Percentiles rank a stretch among this genome's conserved stretches.
Evolutionary conservation across 2,329 filamentous ascomycete species (phyloP).

Genomic region (Plenodomus tracheiphilus): DNA sequence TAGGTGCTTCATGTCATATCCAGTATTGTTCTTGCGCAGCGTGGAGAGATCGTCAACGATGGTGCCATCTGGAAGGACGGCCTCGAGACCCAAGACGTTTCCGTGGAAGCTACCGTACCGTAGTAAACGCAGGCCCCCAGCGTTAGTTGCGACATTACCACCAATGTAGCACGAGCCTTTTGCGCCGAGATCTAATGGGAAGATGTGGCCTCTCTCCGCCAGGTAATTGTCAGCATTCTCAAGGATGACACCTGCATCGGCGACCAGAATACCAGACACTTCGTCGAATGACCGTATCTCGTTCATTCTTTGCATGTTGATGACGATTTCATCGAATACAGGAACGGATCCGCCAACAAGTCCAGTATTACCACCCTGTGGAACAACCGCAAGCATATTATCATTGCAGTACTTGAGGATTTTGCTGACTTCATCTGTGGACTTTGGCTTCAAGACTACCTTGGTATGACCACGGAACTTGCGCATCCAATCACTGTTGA

Average conservation of each 20-base stretch:
- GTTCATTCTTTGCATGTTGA: constrained; percentile 91
- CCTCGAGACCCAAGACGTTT: constrained; percentile 88
- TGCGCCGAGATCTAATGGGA: constrained; percentile 94
- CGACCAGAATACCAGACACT: constrained; percentile 85
- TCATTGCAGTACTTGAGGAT: constrained; percentile 95
- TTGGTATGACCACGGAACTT: constrained; percentile 93
- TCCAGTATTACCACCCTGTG: constrained; percentile 95
- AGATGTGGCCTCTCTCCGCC: constrained; percentile 81
- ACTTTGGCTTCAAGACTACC: constrained; percentile 82
- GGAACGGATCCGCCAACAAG: constrained; percentile 94
- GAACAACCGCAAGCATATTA: constrained; percentile 87
- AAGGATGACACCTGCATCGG: constrained; percentile 87
- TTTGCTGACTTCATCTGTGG: constrained; percentile 85
- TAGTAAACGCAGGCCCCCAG: constrained; percentile 84
- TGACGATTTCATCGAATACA: constrained; percentile 96
- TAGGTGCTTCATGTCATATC: constrained; percentile 94
- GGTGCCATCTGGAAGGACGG: constrained; percentile 89
- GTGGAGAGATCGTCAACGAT: constrained; percentile 86
- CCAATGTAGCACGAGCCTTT: constrained; percentile 97
- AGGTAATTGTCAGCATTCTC: constrained; percentile 87
- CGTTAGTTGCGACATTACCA: constrained; percentile 94
- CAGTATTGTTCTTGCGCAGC: constrained; percentile 97
- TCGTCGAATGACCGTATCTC: constrained; percentile 89
- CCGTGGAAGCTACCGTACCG: constrained; percentile 95
- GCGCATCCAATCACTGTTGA: constrained; percentile 98